Evolutionary conservation across 306 rosid species (phyloP).

Genomic region (Acacia crassicarpa): DNA sequence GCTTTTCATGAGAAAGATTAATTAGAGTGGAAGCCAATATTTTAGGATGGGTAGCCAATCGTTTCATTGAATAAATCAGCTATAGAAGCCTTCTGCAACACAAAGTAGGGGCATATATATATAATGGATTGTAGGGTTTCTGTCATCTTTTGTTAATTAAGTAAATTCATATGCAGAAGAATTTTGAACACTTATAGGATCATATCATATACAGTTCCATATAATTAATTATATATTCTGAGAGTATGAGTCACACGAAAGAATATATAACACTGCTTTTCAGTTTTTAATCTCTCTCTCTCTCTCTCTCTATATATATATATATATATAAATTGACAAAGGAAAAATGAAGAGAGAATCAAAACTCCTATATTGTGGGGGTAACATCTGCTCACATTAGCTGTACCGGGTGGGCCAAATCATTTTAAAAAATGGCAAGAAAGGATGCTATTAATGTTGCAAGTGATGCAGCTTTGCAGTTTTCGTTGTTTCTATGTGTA

Average conservation of each 20-base stretch:
- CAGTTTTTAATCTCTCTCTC: not conserved
- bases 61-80: constrained; percentile 20
- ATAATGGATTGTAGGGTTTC: constrained; percentile 12
- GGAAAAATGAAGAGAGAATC: not conserved
- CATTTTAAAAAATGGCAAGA: not conserved
- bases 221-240: not conserved
- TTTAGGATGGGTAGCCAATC: constrained; percentile 39
- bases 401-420: constrained; percentile 31
- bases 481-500: constrained; percentile 39
- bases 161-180: not conserved
- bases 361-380: constrained; percentile 46
- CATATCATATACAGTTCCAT: not conserved
- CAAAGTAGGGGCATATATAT: not conserved
- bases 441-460: constrained; percentile 25
- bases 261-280: not conserved
- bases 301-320: not conserved
- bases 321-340: not conserved
- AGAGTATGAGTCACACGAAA: not conserved
- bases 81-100: not conserved
- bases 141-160: constrained; percentile 3
- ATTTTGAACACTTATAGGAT: not conserved
- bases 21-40: constrained; percentile 36
- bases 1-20: constrained; percentile 14
- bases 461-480: constrained; percentile 51
- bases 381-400: constrained; percentile 27